Base-by-base conservation (phyloP, 1,284 basidiomycete species). In the Hymenochaete sp. region DNA sequence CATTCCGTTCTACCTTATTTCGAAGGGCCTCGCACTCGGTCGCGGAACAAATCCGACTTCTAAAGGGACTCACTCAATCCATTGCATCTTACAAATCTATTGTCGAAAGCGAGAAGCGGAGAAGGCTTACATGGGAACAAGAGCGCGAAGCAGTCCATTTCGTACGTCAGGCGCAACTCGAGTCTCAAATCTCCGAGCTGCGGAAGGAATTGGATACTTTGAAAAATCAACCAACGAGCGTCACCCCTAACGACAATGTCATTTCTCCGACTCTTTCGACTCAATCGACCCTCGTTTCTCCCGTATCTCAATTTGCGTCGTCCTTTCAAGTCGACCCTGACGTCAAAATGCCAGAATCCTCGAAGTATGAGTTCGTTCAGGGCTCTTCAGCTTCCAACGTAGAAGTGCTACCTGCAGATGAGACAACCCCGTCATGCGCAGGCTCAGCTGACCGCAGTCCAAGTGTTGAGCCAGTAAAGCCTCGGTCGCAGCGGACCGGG, bases 91-190 rank as follows among this genome's bases (percentile, higher is more conserved):
- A 73, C 4, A 70, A 67, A 51, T 71, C 78, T 29, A 72, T 73
- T 0, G 73, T 77, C 31, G 76, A 79, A 41, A 65, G 63, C 18
- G 82, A 85, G 53, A 63, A 67, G 36, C 69, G 66, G 51, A 68
- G 82, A 16, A 65, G 80, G 42, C 42, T 71, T 9, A 69, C 66
- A 33, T 85, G 82, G 82, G 82, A 84, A 55, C 66, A 70, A 52
- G 77, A 80, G 44, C 77, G 81, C 51, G 82, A 84, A 59, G 67
- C 67, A 8, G 80, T 67, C 55, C 68, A 66, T 49, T 54, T 62
- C 11, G 71, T 75, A 50, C 61, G 67, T 31, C 74, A 80, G 48
- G 70, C 69, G 22, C 76, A 80, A 56, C 69, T 76, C 64, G 76
- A 83, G 56, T 65, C 66, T 18, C 70, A 70, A 41, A 64, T 84